Evolutionary conservation across 2,329 filamentous ascomycete species (phyloP).

Genomic region (Microthyrium microscopicum): DNA sequence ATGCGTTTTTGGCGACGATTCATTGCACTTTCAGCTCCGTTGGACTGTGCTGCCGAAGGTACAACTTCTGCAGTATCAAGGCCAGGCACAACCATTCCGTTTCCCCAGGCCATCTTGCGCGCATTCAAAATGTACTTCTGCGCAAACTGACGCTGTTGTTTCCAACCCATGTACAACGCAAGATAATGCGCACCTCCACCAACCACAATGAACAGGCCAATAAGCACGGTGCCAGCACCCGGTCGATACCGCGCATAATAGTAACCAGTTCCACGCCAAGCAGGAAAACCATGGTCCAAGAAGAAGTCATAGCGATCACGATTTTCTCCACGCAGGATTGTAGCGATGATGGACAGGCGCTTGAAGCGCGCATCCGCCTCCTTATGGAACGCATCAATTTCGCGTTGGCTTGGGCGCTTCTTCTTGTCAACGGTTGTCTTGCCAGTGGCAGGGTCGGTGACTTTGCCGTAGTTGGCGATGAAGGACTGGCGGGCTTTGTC

Average conservation of each 20-base stretch:
- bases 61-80: slow-evolving; percentile 28
- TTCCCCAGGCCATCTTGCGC: slow-evolving; percentile 75
- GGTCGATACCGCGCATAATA: slow-evolving; percentile 93
- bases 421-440: slow-evolving; percentile 43
- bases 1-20: slow-evolving; percentile 79
- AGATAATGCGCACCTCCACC: slow-evolving; percentile 81
- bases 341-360: slow-evolving; percentile 66
- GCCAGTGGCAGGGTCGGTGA: slow-evolving; percentile 23
- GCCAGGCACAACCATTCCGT: slow-evolving; percentile 49
- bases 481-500: slow-evolving; percentile 82
- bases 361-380: slow-evolving; percentile 69
- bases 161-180: slow-evolving; percentile 71
- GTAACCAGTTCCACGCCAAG: slow-evolving; percentile 95
- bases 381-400: slow-evolving; percentile 67
- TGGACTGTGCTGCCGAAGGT: slow-evolving; percentile 17
- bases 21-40: slow-evolving; percentile 39
- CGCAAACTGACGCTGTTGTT: slow-evolving; percentile 79
- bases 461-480: slow-evolving; percentile 45
- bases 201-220: slow-evolving; percentile 64
- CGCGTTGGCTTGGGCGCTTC: slow-evolving; percentile 55
- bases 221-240: slow-evolving; percentile 67
- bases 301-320: slow-evolving; percentile 92
- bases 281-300: slow-evolving; percentile 78
- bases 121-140: slow-evolving; percentile 84
- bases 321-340: slow-evolving; percentile 65